phyloP scores from a whole-genome alignment of 1,139 yeast genomes.

The Blastobotrys petasosporus region DNA sequence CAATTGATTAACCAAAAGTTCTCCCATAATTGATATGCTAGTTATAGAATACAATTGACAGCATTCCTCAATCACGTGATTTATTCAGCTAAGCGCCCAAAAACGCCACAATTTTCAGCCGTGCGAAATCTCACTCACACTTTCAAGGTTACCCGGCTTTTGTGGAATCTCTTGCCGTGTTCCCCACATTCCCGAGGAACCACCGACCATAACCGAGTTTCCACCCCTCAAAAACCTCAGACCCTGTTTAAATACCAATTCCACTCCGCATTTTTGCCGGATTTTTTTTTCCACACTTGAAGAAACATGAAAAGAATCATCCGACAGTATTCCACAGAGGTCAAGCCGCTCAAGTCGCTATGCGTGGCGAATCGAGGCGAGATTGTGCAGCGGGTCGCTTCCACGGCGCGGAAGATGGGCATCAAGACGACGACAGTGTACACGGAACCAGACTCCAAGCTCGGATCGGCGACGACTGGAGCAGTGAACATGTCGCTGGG shows the following conservation, averaged over 20 bases:
- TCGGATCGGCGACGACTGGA: constrained; percentile 38
- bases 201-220: neutral
- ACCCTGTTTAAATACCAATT: too few species aligned
- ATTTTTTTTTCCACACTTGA: neutral
- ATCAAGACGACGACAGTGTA: constrained; percentile 39
- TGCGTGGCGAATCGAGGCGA: constrained; percentile 46
- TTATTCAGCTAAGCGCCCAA: too few species aligned
- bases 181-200: too few species aligned
- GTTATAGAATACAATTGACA: too few species aligned
- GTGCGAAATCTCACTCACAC: too few species aligned
- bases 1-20: too few species aligned
- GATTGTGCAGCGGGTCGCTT: constrained; percentile 41
- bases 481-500: constrained; percentile 38
- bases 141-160: too few species aligned
- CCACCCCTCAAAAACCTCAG: constrained; percentile 1
- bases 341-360: constrained; percentile 32
- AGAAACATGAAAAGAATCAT: constrained; percentile 6
- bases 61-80: too few species aligned
- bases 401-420: constrained; percentile 37
- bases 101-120: too few species aligned
- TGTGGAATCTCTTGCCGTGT: too few species aligned
- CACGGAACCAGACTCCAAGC: constrained; percentile 40
- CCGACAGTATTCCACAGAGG: constrained; percentile 16
- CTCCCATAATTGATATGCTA: too few species aligned
- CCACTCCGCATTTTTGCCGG: too few species aligned